Percentiles rank a stretch among this genome's conserved stretches.
Conservation (phyloP, 192 early-diverging fungal species). For the Haplosporangium gracile region DNA sequence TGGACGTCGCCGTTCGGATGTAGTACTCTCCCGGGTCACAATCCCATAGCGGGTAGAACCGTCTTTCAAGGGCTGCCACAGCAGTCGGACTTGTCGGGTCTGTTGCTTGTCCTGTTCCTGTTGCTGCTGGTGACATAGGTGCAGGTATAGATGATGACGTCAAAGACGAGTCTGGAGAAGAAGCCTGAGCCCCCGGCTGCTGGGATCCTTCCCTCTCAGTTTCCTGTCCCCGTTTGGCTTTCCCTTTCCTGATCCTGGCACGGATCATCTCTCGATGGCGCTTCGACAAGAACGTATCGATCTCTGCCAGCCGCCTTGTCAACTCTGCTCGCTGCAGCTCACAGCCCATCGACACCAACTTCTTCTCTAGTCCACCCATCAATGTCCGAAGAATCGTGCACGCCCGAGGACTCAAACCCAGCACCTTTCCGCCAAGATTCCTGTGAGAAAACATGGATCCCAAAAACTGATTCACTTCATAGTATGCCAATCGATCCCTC, state of each 20-base stretch:
- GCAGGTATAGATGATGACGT: background rate
- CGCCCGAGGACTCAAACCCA: conserved; percentile 5
- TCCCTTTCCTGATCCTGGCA: background rate
- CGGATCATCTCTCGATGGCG: background rate
- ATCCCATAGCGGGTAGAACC: background rate
- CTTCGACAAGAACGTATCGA: background rate
- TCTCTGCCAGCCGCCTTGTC: conserved; percentile 1
- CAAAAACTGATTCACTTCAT: conserved; percentile 37
- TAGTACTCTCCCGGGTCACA: background rate
- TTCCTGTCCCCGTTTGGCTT: background rate
- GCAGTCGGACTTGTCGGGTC: background rate
- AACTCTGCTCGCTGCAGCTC: conserved; percentile 28
- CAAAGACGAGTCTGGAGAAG: background rate
- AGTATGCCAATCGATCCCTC: conserved; percentile 19
- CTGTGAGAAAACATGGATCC: conserved; percentile 8
- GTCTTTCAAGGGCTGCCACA: background rate
- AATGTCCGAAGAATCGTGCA: conserved; percentile 30
- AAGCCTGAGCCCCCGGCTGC: background rate
- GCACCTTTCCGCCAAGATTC: background rate
- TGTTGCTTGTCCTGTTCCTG: too few species aligned
- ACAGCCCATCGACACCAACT: conserved; percentile 42
- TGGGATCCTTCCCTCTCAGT: background rate
- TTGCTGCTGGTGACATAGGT: background rate
- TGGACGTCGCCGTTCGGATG: background rate
- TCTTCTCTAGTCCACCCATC: conserved; percentile 24